phyloP scores from a whole-genome alignment of 148 eudicot species.

The Vaccinium darrowii region DNA sequence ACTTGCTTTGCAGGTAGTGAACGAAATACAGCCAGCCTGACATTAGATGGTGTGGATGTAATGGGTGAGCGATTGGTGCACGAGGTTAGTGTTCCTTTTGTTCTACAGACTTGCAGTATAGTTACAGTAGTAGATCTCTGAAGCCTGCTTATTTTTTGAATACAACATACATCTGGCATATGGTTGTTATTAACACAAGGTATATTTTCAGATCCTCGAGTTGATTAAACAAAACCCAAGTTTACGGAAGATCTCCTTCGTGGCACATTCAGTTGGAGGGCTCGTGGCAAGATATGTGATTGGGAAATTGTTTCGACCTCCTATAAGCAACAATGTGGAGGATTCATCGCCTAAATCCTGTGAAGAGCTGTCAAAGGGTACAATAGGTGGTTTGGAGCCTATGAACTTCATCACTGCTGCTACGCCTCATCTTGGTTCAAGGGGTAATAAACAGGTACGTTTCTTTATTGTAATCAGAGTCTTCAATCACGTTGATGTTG shows the following conservation, averaged over 20 bases:
- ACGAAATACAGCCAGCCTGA: conserved; percentile 55
- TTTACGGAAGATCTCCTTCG: conserved; percentile 76
- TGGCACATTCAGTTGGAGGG: conserved; percentile 96
- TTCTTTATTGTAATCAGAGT: neutral
- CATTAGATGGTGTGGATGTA: conserved; percentile 95
- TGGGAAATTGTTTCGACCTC: conserved; percentile 63
- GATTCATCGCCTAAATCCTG: conserved; percentile 30
- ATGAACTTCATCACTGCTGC: conserved; percentile 89
- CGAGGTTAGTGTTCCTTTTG: conserved; percentile 56
- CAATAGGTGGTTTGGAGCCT: conserved; percentile 83
- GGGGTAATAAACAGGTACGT: conserved; percentile 89
- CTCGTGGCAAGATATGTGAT: conserved; percentile 94
- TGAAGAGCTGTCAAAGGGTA: conserved; percentile 45
- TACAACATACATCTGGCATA: conserved; percentile 12
- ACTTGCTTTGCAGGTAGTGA: conserved; percentile 71
- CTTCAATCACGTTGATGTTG: neutral
- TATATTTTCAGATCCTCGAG: conserved; percentile 68
- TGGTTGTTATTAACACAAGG: conserved; percentile 12
- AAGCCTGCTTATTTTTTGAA: neutral
- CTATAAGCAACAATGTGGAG: conserved; percentile 19
- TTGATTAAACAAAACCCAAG: conserved; percentile 58
- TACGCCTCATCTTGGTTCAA: conserved; percentile 98
- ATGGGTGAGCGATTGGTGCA: conserved; percentile 89
- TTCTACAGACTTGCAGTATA: neutral
- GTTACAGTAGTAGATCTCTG: neutral